These are phyloP conservation scores for Brassica juncea DNA, from an alignment of 345 rosid species.

Conservation along the genomic window DNA sequence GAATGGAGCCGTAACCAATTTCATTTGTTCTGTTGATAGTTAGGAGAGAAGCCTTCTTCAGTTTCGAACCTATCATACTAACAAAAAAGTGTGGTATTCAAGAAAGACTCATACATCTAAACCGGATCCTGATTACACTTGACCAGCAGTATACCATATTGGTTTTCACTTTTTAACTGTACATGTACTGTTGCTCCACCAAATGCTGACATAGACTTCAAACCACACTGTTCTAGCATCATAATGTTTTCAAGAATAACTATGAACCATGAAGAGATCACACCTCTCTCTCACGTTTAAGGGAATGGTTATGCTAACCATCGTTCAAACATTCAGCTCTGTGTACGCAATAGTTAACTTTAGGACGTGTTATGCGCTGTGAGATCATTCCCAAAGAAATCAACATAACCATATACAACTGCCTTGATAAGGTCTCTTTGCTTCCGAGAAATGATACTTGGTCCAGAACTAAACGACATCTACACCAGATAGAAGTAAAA, in stretches of 20 bases:
- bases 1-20: conserved; percentile 34
- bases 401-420: conserved; percentile 17
- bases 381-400: background rate
- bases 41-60: conserved; percentile 38
- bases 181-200: background rate
- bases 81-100: conserved; percentile 6
- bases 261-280: background rate
- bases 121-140: conserved; percentile 15
- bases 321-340: background rate
- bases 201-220: conserved; percentile 15
- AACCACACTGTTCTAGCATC: background rate
- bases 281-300: background rate
- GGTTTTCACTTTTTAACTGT: conserved; percentile 1
- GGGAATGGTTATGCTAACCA: background rate
- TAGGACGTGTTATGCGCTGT: background rate
- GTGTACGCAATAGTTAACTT: background rate
- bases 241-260: background rate
- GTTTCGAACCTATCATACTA: conserved; percentile 33
- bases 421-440: conserved; percentile 6
- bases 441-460: conserved; percentile 8
- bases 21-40: conserved; percentile 28
- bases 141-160: background rate
- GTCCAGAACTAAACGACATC: background rate
- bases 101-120: conserved; percentile 1
- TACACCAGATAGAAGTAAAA: conserved; percentile 4